Evolutionary conservation across 805 yeast species (phyloP), one percentile per base, ranked within the genome.

Genomic region (Candida boidinii): DNA sequence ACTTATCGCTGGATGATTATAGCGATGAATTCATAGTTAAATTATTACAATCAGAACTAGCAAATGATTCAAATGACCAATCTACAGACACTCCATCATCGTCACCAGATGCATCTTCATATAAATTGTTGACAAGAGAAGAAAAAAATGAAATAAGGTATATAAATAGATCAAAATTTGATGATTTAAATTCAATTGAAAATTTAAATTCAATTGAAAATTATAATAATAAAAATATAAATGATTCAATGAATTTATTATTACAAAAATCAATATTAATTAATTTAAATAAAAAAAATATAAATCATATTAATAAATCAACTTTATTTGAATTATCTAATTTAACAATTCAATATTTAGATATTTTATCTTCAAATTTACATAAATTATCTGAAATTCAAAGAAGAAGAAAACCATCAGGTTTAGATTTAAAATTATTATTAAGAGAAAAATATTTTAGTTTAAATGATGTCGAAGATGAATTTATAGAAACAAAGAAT

Each of bases 331-430:
- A 62, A 22, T 37, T 71, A 24, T 43, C 63, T 6, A 44, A 52
- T 4, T 43, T 66, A 24, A 54, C 64, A 1, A 47, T 48, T 13
- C 43, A 49, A 9, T 64, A 62, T 35, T 43, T 70, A 31, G 48
- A 59, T 28, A 56, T 58, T 12, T 35, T 77, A 34, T 46, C 66
- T 7, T 41, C 47, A 2, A 54, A 64, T 19, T 44, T 80, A 17
- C 73, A 70, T 29, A 66, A 66, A 38, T 52, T 72, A 22, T 64
- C 77, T 3, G 76, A 74, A 35, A 53, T 70, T 1, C 88, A 80
- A 50, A 60, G 90, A 43, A 64, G 87, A 31, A 57, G 62, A 14
- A 49, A 51, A n/a, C 75, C 80, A 1, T 60, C 79, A 0, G 56
- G 66, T 14, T 58, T 56, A 19, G 88, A 81, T 50, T 35, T 76